Evolutionary conservation across 768 basidiomycete genomes (phyloP), one percentile per base, ranked within the genome.

Genomic region (Pulveroboletus ravenelii): DNA sequence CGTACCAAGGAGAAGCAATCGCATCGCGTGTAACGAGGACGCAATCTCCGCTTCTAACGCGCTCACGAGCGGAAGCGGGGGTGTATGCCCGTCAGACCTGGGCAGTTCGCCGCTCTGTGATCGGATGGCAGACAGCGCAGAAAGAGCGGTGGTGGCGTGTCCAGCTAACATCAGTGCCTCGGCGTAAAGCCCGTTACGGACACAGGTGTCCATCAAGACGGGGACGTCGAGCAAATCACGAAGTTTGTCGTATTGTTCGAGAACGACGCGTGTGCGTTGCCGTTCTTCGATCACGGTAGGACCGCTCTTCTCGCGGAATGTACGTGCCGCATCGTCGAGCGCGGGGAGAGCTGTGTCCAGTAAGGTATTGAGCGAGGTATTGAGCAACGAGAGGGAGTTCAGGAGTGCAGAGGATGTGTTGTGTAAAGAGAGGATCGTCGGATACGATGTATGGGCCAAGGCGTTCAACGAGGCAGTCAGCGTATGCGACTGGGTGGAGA

Each of bases 211-310:
- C 62, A 96, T 87, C 29, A 99, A 78, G 45, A 88, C 74, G 9
- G 95, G 93, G 42, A 94, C 80, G 58, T 96, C 93, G 50, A 98
- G 81, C 32, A 98, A 70, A 66, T 97, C 93, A 56, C 88, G 79
- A 52, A 98, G 79, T 68, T 93, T 93, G 66, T 95, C 92, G 62
- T 93, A 88, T 60, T 95, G 89, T 60, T 97, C 94, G 52, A 93
- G 80, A n/a, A 98, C 90, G 44, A 89, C 74, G 30, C 82, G 76
- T 0, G 90, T 90, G 55, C 85, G 85, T 51, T 79, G 75, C 34
- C 94, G 78, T 45, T 89, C 84, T 42, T 76, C 72, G 45, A 92
- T 79, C n/a, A 93, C 80, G 18, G 75, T 66, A 45, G 66, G 63
- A 41, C 87, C 84, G n/a, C 85, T 88, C 52, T 81, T 78, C 23